phyloP scores from a whole-genome alignment of 371 early-diverging fungal species.

The Lichtheimia ramosa region DNA sequence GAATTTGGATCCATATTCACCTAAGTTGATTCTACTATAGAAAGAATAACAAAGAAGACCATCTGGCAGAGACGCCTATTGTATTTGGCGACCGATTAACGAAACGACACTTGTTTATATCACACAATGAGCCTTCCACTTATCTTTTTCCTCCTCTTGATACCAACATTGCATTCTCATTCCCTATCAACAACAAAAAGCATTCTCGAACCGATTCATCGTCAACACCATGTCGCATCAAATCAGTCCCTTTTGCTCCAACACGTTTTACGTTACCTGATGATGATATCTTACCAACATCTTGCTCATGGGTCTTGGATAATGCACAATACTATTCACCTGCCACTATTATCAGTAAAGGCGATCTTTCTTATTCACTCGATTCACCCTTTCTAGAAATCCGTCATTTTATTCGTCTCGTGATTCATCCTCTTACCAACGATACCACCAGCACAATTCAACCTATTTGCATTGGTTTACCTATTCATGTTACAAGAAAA shows the following conservation, averaged over 20 bases:
- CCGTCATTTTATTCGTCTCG: conserved; percentile 27
- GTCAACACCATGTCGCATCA: background rate
- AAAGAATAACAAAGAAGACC: background rate
- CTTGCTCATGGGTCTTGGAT: background rate
- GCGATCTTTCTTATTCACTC: conserved; percentile 20
- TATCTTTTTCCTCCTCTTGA: conserved; percentile 34
- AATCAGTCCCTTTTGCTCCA: conserved; percentile 1
- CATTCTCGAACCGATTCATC: background rate
- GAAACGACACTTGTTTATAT: conserved; percentile 22
- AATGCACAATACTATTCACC: conserved; percentile 9
- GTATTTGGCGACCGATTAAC: conserved; percentile 5
- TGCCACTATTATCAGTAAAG: conserved; percentile 9
- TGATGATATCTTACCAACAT: no score
- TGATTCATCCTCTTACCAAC: conserved; percentile 13
- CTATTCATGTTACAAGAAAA: conserved; percentile 22
- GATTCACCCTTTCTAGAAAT: conserved; percentile 36
- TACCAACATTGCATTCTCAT: conserved; percentile 30
- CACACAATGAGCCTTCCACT: conserved; percentile 19
- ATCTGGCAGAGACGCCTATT: background rate
- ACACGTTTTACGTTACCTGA: background rate
- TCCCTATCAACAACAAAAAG: conserved; percentile 15
- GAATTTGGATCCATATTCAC: no score
- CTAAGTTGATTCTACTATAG: no score
- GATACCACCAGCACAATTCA: no score
- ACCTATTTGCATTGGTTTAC: conserved; percentile 33